A percentile compares a stretch with the other conserved stretches of the same genome.
These are phyloP conservation scores for Kuraishia capsulata DNA, from an alignment of 805 yeast genomes.

Conservation along the genomic window DNA sequence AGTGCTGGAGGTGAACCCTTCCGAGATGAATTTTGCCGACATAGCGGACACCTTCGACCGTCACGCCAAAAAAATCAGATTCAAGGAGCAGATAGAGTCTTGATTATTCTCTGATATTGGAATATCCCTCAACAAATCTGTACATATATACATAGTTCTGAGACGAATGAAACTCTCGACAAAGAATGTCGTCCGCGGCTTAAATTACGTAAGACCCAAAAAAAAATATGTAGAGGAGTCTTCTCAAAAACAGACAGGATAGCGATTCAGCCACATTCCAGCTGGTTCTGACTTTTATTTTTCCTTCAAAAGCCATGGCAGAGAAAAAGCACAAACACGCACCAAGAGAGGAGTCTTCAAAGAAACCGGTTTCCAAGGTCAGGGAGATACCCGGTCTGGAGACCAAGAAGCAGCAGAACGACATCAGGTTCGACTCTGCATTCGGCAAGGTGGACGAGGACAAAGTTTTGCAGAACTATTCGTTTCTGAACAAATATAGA, in stretches of 20 bases:
- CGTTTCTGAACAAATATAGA: slow-evolving; percentile 82
- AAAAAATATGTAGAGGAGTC: too few species aligned
- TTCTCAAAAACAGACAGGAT: too few species aligned
- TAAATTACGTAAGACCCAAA: too few species aligned
- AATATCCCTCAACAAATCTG: not conserved
- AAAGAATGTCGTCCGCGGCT: too few species aligned
- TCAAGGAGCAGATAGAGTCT: slow-evolving; percentile 38
- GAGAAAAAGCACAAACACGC: slow-evolving; percentile 61
- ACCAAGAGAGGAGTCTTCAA: slow-evolving; percentile 73
- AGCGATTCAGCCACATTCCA: too few species aligned
- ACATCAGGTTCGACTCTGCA: slow-evolving; percentile 86
- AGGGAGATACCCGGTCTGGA: slow-evolving; percentile 67
- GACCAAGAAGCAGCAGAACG: slow-evolving; percentile 34
- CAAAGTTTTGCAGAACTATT: slow-evolving; percentile 66
- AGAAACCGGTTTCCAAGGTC: slow-evolving; percentile 56
- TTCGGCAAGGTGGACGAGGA: slow-evolving; percentile 73
- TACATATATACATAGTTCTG: not conserved
- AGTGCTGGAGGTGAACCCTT: slow-evolving; percentile 59
- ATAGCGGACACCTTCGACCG: slow-evolving; percentile 61
- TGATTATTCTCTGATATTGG: too few species aligned
- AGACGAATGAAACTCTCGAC: too few species aligned
- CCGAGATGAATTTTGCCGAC: slow-evolving; percentile 44
- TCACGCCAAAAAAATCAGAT: slow-evolving; percentile 70
- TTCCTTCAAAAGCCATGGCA: not conserved
- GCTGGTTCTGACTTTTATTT: too few species aligned